Base-by-base conservation (phyloP, 1,284 basidiomycete species). In the Cystobasidiaceae sp. region DNA sequence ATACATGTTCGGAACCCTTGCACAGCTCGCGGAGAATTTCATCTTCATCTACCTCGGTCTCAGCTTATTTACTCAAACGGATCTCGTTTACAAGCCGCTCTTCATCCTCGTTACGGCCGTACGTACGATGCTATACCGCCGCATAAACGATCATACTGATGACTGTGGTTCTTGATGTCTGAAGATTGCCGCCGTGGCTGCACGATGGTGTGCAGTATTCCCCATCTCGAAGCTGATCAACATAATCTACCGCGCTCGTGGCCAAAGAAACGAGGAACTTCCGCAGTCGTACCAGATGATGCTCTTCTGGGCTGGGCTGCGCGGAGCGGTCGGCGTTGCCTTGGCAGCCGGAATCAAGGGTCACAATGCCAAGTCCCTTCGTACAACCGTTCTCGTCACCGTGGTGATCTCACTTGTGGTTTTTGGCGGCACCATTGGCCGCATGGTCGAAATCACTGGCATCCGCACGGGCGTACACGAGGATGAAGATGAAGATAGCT, bases 21-120 rank as follows among this genome's bases (percentile, higher is more conserved):
- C 93, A 0, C 89, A 93, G 74, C 84, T 98, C 23, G 92, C 90
- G 25, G 96, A 99, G 79, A 98, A 98, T 78, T 99, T 98, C 76
- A 97, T 99, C 78, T 99, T 99, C 80, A 93, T 99, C 75, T 98
- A 98, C 78, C 88, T 99, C 69, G 96, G 96, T 23, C 83, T 98
- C 70, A 90, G 90, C 48, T 83, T 98, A 15, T 99, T 98, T 81
- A 98, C 94, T 76, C 70, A 90, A 83, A 79, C 88, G 81, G 69
- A 88, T 83, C 86, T 78, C 83, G 85, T 96, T 71, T 90, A 97
- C 79, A 97, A 97, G 77, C 94, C 94, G 0, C 79, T 98, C 7
- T 96, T 98, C 80, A 96, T 98, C 76, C 80, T 86, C 59, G 87
- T 96, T 74, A 88, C 90, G 2, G 88, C 87, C 0, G 80, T 81